phyloP scores from a whole-genome alignment of 371 early-diverging fungal species.

The Dichotomocladium elegans region DNA sequence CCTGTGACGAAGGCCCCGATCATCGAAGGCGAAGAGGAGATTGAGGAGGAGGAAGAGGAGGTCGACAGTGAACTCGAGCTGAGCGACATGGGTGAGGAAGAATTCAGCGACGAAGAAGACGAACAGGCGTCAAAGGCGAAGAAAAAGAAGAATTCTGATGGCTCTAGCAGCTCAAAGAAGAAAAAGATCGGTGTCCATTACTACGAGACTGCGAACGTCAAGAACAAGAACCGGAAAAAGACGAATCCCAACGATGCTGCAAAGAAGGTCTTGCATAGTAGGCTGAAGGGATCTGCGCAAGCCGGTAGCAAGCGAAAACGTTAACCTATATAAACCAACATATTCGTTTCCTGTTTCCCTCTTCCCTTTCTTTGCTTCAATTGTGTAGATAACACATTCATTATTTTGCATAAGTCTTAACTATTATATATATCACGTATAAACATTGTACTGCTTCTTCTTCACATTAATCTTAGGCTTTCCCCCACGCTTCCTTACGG shows the following conservation, averaged over 20 bases:
- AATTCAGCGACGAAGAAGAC: conserved; percentile 26
- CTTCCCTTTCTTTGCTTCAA: too few species aligned
- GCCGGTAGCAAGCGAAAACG: conserved; percentile 36
- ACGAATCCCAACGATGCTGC: conserved; percentile 57
- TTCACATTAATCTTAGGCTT: too few species aligned
- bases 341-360: conserved; percentile 1
- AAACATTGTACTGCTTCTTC: too few species aligned
- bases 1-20: conserved; percentile 29
- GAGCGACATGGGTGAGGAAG: conserved; percentile 42
- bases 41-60: conserved; percentile 32
- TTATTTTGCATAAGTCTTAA: too few species aligned
- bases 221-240: conserved; percentile 86
- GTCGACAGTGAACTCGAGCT: conserved; percentile 59
- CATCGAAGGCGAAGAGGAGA: conserved; percentile 21
- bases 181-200: conserved; percentile 69
- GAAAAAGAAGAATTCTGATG: conserved; percentile 25
- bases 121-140: conserved; percentile 28
- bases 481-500: too few species aligned
- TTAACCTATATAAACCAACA: conserved; percentile 5
- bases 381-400: too few species aligned
- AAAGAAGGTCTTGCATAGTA: conserved; percentile 41
- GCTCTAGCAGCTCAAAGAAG: conserved; percentile 24
- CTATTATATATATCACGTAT: too few species aligned
- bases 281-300: conserved; percentile 38
- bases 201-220: conserved; percentile 89